These are phyloP conservation scores for Aristolochia fimbriata DNA, from an alignment of 164 flowering plant genomes.

Conservation along the genomic window DNA sequence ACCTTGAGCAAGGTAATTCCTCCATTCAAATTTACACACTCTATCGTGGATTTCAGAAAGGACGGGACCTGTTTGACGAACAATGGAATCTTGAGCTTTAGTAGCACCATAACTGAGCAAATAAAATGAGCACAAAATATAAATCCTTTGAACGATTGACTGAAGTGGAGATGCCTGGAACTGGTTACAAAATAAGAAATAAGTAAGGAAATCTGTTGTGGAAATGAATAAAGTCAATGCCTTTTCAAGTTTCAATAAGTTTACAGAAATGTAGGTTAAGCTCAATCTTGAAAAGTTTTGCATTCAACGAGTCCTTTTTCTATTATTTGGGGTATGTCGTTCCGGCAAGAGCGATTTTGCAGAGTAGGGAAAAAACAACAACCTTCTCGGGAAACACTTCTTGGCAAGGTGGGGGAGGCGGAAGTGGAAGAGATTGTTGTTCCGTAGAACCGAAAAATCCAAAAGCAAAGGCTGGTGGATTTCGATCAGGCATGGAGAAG, in stretches of 20 bases:
- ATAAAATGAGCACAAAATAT: neutral
- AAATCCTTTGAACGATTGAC: neutral
- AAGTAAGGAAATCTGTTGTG: too few relatives aligned
- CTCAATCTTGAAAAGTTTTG: neutral
- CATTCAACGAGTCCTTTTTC: neutral
- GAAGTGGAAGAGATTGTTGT: constrained; percentile 17
- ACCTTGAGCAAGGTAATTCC: constrained; percentile 67
- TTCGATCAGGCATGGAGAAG: constrained; percentile 4
- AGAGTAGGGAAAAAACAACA: neutral
- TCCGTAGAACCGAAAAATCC: constrained; percentile 39
- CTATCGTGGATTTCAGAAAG: constrained; percentile 36
- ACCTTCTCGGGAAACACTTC: constrained; percentile 70
- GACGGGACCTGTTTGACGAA: constrained; percentile 25
- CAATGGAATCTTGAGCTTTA: neutral
- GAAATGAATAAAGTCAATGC: neutral
- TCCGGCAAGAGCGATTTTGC: neutral
- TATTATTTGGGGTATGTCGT: too few relatives aligned
- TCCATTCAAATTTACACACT: constrained; percentile 41
- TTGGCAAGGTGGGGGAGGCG: constrained; percentile 65
- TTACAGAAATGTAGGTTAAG: neutral
- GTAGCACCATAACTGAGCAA: neutral
- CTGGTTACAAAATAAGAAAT: too few relatives aligned
- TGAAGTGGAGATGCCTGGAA: neutral
- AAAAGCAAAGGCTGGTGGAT: constrained; percentile 14
- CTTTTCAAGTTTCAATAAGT: too few relatives aligned